phyloP scores from a whole-genome alignment of 371 early-diverging fungal species.

The Lichtheimia corymbifera region DNA sequence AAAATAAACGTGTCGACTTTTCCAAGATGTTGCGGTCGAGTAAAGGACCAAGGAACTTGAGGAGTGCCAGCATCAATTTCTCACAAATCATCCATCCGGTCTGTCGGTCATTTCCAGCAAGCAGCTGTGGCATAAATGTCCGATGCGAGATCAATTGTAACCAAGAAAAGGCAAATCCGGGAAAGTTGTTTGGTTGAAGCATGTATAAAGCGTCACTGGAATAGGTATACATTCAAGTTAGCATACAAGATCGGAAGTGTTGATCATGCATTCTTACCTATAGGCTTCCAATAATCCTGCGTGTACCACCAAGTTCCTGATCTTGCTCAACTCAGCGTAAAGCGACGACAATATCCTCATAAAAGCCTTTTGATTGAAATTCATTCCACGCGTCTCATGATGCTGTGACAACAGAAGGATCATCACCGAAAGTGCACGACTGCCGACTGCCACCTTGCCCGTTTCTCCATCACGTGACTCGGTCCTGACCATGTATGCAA shows the following conservation, averaged over 20 bases:
- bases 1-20: constrained; percentile 75
- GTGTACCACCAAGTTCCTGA: constrained; percentile 32
- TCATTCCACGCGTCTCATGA: constrained; percentile 73
- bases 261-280: constrained; percentile 20
- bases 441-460: constrained; percentile 61
- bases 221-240: constrained; percentile 8
- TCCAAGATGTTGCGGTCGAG: constrained; percentile 60
- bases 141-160: constrained; percentile 91
- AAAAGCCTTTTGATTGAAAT: constrained; percentile 91
- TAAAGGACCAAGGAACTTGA: constrained; percentile 84
- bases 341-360: constrained; percentile 84
- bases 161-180: constrained; percentile 97
- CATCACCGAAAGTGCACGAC: constrained; percentile 82
- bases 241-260: constrained; percentile 38
- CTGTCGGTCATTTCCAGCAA: constrained; percentile 32
- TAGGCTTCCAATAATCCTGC: constrained; percentile 28
- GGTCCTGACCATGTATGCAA: constrained; percentile 66
- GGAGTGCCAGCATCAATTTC: constrained; percentile 73
- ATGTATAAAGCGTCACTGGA: constrained; percentile 82
- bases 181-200: constrained; percentile 82
- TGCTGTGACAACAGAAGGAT: constrained; percentile 81
- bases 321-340: constrained; percentile 74
- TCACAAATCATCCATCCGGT: constrained; percentile 87
- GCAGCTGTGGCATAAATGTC: constrained; percentile 82
- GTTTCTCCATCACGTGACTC: constrained; percentile 40